Percentiles rank a stretch among this genome's conserved stretches.
Conservation (phyloP, 2,329 filamentous ascomycete species). For the Aspergillus alliaceus region DNA sequence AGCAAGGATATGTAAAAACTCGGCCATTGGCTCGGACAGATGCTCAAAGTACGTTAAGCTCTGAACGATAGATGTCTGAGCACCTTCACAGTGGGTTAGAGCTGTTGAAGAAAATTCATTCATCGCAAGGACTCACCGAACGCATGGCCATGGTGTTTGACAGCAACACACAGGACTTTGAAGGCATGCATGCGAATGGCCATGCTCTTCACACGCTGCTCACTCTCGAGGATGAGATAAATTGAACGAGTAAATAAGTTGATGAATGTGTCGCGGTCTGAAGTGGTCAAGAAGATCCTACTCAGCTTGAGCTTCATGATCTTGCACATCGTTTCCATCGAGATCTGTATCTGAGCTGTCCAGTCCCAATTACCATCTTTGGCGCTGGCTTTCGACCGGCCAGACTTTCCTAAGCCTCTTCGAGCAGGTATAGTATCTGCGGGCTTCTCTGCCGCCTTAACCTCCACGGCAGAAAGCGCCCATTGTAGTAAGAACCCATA, state of each 20-base stretch:
- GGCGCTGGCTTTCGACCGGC: slow-evolving; percentile 65
- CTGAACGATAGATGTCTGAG: slow-evolving; percentile 96
- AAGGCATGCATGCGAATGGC: slow-evolving; percentile 94
- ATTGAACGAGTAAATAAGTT: slow-evolving; percentile 87
- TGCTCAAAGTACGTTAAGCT: slow-evolving; percentile 98
- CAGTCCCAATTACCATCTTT: slow-evolving; percentile 88
- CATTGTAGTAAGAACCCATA: slow-evolving; percentile 94
- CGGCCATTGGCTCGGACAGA: slow-evolving; percentile 97
- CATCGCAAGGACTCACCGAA: slow-evolving; percentile 63
- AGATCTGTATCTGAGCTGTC: slow-evolving; percentile 78
- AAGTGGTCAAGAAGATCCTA: slow-evolving; percentile 93
- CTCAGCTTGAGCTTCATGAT: slow-evolving; percentile 88
- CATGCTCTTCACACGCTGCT: slow-evolving; percentile 85
- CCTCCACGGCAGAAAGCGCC: slow-evolving; percentile 92
- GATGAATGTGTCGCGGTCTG: slow-evolving; percentile 93
- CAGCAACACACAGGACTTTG: slow-evolving; percentile 91
- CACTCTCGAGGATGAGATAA: slow-evolving; percentile 91
- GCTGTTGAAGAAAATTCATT: not conserved
- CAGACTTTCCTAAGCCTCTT: slow-evolving; percentile 71
- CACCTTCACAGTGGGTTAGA: slow-evolving; percentile 56
- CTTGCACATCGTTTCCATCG: slow-evolving; percentile 93
- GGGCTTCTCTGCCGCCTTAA: slow-evolving; percentile 88
- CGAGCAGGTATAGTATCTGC: slow-evolving; percentile 68
- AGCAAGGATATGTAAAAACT: slow-evolving; percentile 91
- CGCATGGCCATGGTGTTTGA: slow-evolving; percentile 96